Evolutionary conservation across 495 filamentous ascomycete genomes (phyloP), one percentile per base, ranked within the genome.

Genomic region (Pseudoneurospora amorphoporcata): DNA sequence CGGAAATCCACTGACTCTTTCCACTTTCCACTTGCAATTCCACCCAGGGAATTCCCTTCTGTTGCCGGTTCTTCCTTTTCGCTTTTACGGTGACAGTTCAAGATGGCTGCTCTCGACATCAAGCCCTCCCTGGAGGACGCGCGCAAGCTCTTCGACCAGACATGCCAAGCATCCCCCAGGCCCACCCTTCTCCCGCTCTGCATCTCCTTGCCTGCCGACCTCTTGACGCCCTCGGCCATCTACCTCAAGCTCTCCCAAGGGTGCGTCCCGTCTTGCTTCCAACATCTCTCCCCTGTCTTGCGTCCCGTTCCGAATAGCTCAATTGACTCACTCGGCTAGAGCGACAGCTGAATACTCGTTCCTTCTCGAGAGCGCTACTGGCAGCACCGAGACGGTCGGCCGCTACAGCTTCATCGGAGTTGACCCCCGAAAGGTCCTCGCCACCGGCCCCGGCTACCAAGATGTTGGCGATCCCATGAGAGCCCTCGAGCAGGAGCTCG

Each of bases 321-420:
- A 68, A 73, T 75, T 76, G 71, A 29, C 68, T 69, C 42, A 70
- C 58, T 14, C 69, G 7, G 40, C 85, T 91, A 75, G 76, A 85
- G 89, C 76, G 88, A 92, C 88, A 91, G 86, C 72, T 84, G 89
- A 89, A 68, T 87, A 88, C 72, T 92, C 91, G 9, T 98, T 98
- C 79, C 87, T 98, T 42, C 96, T 97, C 79, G 95, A 99, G 82
- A 97, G 93, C 78, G 95, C 94, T 8, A 92, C 93, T 76, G 95
- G 94, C 5, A 93, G 93, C 32, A 96, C 93, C 16, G 95, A 97
- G 82, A 94, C 89, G 1, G 92, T 98, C 75, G 95, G 94, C 42
- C 86, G 96, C 74, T 97, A 97, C 79, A 97, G 93, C 81, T 99
- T 99, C 81, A 89, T 99, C 58, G 95, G 96, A 72, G 92, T 93